phyloP scores from a whole-genome alignment of 495 filamentous ascomycete species.

The Haplographium delicatum region DNA sequence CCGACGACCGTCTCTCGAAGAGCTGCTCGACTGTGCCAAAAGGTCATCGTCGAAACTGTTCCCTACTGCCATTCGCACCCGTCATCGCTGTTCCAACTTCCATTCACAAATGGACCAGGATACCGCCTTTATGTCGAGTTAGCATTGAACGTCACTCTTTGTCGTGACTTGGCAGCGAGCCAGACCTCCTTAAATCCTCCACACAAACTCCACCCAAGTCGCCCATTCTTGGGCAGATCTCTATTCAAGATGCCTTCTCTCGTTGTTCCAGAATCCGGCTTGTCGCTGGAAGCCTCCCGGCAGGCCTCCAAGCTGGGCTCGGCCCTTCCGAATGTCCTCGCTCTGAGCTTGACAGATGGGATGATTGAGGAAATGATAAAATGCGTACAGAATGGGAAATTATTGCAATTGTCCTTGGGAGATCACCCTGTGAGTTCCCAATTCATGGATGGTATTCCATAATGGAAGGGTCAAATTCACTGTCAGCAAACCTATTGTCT shows the following conservation, averaged over 20 bases:
- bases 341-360: conserved; percentile 57
- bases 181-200: not conserved
- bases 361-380: conserved; percentile 68
- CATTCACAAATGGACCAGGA: conserved; percentile 10
- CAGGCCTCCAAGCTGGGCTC: conserved; percentile 14
- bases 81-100: too few species aligned
- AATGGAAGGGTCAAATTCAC: not conserved
- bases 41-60: not conserved
- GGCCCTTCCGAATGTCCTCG: conserved; percentile 44
- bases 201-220: conserved; percentile 1
- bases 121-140: conserved; percentile 18
- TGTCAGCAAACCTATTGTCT: too few species aligned
- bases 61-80: not conserved
- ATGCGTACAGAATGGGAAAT: conserved; percentile 56
- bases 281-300: conserved; percentile 37
- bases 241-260: conserved; percentile 36
- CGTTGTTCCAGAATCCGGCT: conserved; percentile 43
- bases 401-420: conserved; percentile 53
- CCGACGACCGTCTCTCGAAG: not conserved
- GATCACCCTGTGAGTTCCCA: conserved; percentile 47
- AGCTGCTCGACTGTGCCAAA: not conserved
- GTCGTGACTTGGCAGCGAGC: conserved; percentile 14
- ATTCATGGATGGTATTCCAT: conserved; percentile 4
- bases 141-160: conserved; percentile 5
- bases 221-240: not conserved